Evolutionary conservation across 1,284 basidiomycete species (phyloP), one percentile per base, ranked within the genome.

Genomic region (Taiwanofungus camphoratus): DNA sequence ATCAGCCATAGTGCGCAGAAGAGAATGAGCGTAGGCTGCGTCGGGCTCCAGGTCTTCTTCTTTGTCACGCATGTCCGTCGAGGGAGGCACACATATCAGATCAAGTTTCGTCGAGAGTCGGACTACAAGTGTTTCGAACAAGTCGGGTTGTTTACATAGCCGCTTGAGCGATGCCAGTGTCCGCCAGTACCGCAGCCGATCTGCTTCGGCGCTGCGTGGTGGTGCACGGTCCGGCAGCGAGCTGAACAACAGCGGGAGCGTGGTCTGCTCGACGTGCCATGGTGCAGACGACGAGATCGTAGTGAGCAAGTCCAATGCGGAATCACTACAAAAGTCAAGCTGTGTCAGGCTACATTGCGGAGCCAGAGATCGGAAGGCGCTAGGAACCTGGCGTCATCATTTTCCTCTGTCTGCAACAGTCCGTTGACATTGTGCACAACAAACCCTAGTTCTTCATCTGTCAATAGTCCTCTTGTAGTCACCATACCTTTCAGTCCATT

Each of bases 111-210:
- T 82, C 1, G 76, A 79, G 9, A 98, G 68, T 18, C 87, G 80
- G 35, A 92, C 76, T 30, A 92, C 79, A 22, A 98, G 74, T 5
- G 75, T 83, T 59, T 92, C 90, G 63, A 96, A 98, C 20, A 98
- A 72, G 18, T 80, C 73, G 0, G 87, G 73, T 35, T 85, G 78
- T 2, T 77, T 62, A 59, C 92, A 95, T 11, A 99, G 74, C 9
- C 73, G 76, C 30, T 80, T 75, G 20, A 99, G 74, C 3, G 85
- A 79, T 2, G 74, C 69, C 23, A 99, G 77, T 12, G 79, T 78
- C 15, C 74, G 74, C 66, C 88, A 85, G 58, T 80, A 87, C 39
- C 73, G 73, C 12, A 73, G 67, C 24, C 87, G 78, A 23, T 78
- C 76, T 0, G 59, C 51, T 2, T 68, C 64, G n/a, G 77, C 81